Conservation (phyloP, 1,284 basidiomycete genomes). For the Tylopilus sp. region DNA sequence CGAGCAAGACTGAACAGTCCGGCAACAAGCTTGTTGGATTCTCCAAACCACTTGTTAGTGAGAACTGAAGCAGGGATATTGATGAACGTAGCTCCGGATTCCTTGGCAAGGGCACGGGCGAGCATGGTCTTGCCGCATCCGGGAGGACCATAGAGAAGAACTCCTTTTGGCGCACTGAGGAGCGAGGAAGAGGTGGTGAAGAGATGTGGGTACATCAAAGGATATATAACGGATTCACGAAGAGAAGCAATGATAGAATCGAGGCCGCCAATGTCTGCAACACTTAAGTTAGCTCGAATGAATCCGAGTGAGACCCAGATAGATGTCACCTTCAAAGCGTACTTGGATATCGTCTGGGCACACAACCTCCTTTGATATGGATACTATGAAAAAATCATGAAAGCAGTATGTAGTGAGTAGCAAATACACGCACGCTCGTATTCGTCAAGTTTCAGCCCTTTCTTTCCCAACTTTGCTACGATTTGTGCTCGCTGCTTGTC, state of each 20-base stretch:
- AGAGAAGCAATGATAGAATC: constrained; percentile 93
- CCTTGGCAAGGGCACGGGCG: constrained; percentile 95
- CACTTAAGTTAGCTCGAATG: neutral
- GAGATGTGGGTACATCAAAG: constrained; percentile 91
- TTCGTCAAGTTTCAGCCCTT: constrained; percentile 78
- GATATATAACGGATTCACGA: constrained; percentile 97
- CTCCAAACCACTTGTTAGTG: constrained; percentile 97
- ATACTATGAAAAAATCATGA: constrained; percentile 56
- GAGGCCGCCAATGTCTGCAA: constrained; percentile 91
- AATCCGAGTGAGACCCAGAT: neutral
- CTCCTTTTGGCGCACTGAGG: constrained; percentile 82
- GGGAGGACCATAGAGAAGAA: constrained; percentile 91
- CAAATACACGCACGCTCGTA: constrained; percentile 74
- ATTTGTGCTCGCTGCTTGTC: constrained; percentile 79
- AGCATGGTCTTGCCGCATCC: constrained; percentile 97
- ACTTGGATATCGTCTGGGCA: constrained; percentile 88
- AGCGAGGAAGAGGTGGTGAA: constrained; percentile 83
- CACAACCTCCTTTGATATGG: constrained; percentile 87
- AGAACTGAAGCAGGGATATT: constrained; percentile 86
- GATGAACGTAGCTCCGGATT: constrained; percentile 97
- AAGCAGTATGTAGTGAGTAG: neutral
- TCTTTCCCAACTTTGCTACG: constrained; percentile 79
- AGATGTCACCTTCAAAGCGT: constrained; percentile 70
- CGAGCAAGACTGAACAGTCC: constrained; percentile 93
- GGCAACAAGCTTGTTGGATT: constrained; percentile 97